Evolutionary conservation across 2,329 filamentous ascomycete species (phyloP).

Genomic region (Aspergillus hiratsukae): DNA sequence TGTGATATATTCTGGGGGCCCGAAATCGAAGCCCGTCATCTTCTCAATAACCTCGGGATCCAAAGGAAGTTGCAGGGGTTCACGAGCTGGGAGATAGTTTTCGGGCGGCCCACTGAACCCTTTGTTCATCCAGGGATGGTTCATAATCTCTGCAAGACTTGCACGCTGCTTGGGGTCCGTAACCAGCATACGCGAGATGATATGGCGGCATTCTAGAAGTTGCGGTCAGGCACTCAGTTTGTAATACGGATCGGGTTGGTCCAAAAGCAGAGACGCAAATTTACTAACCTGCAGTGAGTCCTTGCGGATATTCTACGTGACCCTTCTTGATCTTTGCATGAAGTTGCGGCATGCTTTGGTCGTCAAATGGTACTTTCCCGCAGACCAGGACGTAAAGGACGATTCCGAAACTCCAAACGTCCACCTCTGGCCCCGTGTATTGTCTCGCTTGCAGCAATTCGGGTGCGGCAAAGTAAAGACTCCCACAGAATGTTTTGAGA

Average conservation of each 20-base stretch:
- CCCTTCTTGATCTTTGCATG: conserved; percentile 99
- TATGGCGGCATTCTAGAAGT: conserved; percentile 75
- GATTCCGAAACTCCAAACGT: conserved; percentile 98
- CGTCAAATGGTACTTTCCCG: conserved; percentile 96
- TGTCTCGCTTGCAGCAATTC: conserved; percentile 89
- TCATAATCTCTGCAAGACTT: conserved; percentile 86
- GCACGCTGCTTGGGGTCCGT: conserved; percentile 87
- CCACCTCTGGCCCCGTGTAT: conserved; percentile 94
- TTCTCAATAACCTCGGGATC: conserved; percentile 79
- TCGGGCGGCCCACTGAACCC: conserved; percentile 82
- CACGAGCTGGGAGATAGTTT: conserved; percentile 78
- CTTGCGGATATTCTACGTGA: conserved; percentile 88
- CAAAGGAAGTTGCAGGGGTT: conserved; percentile 78
- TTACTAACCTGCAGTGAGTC: conserved; percentile 76
- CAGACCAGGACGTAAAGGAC: conserved; percentile 96
- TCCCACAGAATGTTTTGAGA: conserved; percentile 95
- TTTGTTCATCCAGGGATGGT: conserved; percentile 92
- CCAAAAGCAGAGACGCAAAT: not conserved
- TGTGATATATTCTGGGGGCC: conserved; percentile 75
- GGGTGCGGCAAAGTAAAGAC: conserved; percentile 94
- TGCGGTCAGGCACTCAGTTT: not conserved
- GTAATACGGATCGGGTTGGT: not conserved
- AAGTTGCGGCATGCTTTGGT: conserved; percentile 97
- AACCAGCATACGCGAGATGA: conserved; percentile 92
- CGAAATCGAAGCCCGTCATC: conserved; percentile 99